Conservation (phyloP, 2,329 filamentous ascomycete species). For the Chaetomium sp. region DNA sequence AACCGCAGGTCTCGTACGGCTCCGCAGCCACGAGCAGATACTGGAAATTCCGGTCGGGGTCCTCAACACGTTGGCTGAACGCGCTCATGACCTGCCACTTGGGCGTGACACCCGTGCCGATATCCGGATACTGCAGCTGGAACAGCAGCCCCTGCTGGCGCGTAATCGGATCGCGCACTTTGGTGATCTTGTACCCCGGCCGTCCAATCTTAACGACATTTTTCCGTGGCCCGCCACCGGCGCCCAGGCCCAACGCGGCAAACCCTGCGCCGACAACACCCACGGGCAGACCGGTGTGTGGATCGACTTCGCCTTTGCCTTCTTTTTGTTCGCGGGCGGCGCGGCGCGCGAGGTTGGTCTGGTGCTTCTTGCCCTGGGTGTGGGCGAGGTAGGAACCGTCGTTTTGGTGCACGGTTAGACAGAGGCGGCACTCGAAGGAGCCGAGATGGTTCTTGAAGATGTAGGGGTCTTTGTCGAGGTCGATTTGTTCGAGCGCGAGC, state of each 20-base stretch:
- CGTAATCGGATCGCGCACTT: slow-evolving; percentile 82
- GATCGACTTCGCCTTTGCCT: slow-evolving; percentile 64
- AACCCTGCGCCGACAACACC: slow-evolving; percentile 70
- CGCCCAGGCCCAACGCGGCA: slow-evolving; percentile 46
- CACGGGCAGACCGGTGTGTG: slow-evolving; percentile 62
- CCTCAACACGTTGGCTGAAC: slow-evolving; percentile 91
- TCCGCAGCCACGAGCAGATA: slow-evolving; percentile 93
- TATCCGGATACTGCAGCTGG: slow-evolving; percentile 92
- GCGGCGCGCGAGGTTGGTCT: slow-evolving; percentile 92
- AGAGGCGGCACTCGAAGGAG: slow-evolving; percentile 94
- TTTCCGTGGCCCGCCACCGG: slow-evolving; percentile 52
- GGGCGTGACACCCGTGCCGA: slow-evolving; percentile 66
- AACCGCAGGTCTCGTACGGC: slow-evolving; percentile 94
- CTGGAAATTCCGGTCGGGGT: slow-evolving; percentile 89
- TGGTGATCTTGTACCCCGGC: slow-evolving; percentile 96
- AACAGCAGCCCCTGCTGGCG: slow-evolving; percentile 89
- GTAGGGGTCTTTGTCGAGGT: slow-evolving; percentile 98
- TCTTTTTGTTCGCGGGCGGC: slow-evolving; percentile 94
- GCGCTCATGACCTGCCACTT: slow-evolving; percentile 96
- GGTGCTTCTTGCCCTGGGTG: slow-evolving; percentile 97
- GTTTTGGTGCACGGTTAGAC: slow-evolving; percentile 96
- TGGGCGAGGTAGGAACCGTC: slow-evolving; percentile 98
- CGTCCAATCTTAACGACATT: slow-evolving; percentile 92
- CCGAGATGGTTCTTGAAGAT: slow-evolving; percentile 99
- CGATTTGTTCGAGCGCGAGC: slow-evolving; percentile 96